Evolutionary conservation across 352 stramenopile species (phyloP).

Genomic region (Aphanomyces astaci): DNA sequence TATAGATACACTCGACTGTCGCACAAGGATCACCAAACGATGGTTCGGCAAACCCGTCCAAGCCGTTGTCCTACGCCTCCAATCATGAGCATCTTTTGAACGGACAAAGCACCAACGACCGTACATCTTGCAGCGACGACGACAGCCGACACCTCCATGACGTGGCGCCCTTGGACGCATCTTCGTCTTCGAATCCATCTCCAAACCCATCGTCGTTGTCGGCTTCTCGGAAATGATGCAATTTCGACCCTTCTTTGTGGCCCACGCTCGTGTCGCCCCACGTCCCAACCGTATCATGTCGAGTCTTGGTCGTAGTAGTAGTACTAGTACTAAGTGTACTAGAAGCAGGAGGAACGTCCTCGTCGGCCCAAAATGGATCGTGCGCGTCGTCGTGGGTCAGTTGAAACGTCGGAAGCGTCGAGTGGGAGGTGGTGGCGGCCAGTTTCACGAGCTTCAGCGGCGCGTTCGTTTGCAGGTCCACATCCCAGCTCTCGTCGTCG

Average conservation of each 20-base stretch:
- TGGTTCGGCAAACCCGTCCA: constrained; percentile 43
- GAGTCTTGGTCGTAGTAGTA: not conserved
- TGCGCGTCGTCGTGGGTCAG: constrained; percentile 70
- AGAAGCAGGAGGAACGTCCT: constrained; percentile 13
- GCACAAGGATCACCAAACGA: constrained; percentile 54
- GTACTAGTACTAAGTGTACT: too few species aligned
- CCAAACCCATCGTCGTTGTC: constrained; percentile 44
- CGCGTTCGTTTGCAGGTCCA: constrained; percentile 57
- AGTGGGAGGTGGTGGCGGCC: not conserved
- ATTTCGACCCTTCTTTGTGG: constrained; percentile 54
- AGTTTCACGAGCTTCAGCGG: constrained; percentile 28
- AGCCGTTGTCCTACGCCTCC: constrained; percentile 10
- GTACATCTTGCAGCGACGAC: constrained; percentile 16
- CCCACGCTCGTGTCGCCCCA: constrained; percentile 58
- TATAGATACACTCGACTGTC: not conserved
- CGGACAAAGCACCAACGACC: too few species aligned
- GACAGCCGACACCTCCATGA: constrained; percentile 9
- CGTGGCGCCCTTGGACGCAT: not conserved
- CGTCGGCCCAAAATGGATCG: constrained; percentile 63
- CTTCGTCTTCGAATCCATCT: constrained; percentile 48
- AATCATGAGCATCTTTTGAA: too few species aligned
- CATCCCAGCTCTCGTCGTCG: constrained; percentile 73
- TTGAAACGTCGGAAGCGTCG: constrained; percentile 38
- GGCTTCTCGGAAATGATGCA: constrained; percentile 67
- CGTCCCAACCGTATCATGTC: constrained; percentile 23